Evolutionary conservation across 2,329 filamentous ascomycete species (phyloP).

Genomic region (Biscogniauxia mediterranea): DNA sequence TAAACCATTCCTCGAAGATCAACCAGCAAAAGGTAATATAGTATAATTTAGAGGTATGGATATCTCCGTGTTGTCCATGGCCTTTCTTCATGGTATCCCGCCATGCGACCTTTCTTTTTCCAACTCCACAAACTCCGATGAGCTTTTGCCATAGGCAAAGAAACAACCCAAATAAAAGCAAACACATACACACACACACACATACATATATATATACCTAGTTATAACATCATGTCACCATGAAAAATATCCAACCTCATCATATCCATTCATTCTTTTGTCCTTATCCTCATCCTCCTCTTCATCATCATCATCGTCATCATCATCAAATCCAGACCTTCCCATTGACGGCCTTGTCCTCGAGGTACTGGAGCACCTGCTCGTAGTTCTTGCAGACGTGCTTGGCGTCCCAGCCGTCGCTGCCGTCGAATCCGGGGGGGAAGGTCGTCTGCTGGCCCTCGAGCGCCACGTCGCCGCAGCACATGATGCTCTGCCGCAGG

Average conservation of each 20-base stretch:
- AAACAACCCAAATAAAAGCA: no score
- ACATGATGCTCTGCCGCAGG: conserved; percentile 27
- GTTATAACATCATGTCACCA: no score
- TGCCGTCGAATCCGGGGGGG: conserved; percentile 36
- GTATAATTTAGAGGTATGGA: not conserved
- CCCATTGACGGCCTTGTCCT: conserved; percentile 35
- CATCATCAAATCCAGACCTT: conserved; percentile 36
- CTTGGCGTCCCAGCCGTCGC: conserved; percentile 44
- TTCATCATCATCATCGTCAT: no score
- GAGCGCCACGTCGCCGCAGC: conserved; percentile 29
- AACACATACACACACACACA: no score
- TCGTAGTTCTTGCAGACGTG: conserved; percentile 41
- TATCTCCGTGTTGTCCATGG: not conserved
- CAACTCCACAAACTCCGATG: conserved; percentile 1
- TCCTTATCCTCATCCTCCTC: no score
- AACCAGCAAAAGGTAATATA: no score
- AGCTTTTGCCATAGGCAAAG: not conserved
- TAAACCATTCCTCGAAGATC: no score
- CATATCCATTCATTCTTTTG: no score
- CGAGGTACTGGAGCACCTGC: conserved; percentile 35
- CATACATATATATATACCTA: no score
- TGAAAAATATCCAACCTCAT: no score
- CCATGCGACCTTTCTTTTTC: conserved; percentile 10
- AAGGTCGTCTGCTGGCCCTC: conserved; percentile 41
- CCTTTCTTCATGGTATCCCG: not conserved